phyloP scores from a whole-genome alignment of 164 flowering plant genomes.

The Taxillus chinensis region DNA sequence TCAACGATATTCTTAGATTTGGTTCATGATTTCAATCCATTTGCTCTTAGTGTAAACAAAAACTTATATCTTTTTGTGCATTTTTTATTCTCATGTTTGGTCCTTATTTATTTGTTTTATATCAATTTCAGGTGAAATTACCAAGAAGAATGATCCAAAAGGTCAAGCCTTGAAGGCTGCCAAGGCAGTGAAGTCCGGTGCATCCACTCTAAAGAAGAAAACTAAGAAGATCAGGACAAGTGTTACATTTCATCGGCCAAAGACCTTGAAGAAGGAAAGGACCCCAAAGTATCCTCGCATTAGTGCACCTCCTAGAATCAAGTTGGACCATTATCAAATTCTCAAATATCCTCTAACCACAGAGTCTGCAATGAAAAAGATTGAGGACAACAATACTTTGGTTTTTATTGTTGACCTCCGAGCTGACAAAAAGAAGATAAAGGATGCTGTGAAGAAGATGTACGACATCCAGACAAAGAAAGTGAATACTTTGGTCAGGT shows the following conservation, averaged over 20 bases:
- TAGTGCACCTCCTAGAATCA: constrained; percentile 48
- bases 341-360: constrained; percentile 58
- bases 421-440: constrained; percentile 63
- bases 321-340: constrained; percentile 58
- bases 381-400: constrained; percentile 69
- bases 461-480: constrained; percentile 67
- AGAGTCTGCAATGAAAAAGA: constrained; percentile 73
- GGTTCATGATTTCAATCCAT: too few species aligned
- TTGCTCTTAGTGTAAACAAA: too few species aligned
- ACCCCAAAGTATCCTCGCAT: constrained; percentile 60
- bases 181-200: constrained; percentile 50
- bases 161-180: constrained; percentile 60
- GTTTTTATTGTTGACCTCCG: constrained; percentile 70
- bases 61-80: too few species aligned
- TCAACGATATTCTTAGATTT: too few species aligned
- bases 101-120: neutral
- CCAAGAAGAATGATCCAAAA: constrained; percentile 48
- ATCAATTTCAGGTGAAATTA: constrained; percentile 18
- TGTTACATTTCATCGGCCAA: constrained; percentile 57
- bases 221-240: constrained; percentile 50
- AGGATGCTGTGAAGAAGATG: constrained; percentile 68
- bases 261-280: constrained; percentile 47
- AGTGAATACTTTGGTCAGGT: constrained; percentile 64
- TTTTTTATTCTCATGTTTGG: too few species aligned
- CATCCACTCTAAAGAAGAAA: constrained; percentile 37